Conservation (phyloP, 805 yeast genomes). For the Zygosaccharomyces kombuchaensis region DNA sequence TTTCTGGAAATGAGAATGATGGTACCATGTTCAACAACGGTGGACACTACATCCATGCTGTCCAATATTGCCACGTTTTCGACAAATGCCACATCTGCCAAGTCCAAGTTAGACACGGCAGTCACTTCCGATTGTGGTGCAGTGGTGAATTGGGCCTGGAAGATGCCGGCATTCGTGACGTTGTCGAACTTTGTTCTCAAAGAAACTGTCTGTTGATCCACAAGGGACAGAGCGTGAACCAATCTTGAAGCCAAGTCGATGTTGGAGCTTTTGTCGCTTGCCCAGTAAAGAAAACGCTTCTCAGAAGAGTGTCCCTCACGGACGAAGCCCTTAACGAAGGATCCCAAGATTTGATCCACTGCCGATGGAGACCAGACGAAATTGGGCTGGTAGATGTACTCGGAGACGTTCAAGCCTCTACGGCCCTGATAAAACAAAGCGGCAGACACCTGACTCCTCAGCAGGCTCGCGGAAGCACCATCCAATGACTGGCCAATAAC, state of each 20-base stretch:
- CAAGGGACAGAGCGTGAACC: constrained; percentile 66
- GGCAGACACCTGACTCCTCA: constrained; percentile 71
- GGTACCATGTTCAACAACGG: constrained; percentile 53
- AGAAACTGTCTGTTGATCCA: constrained; percentile 46
- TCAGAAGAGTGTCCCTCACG: constrained; percentile 26
- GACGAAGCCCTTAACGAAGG: constrained; percentile 34
- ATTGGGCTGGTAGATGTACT: constrained; percentile 47
- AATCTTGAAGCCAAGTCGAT: constrained; percentile 56
- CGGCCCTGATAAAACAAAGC: constrained; percentile 51
- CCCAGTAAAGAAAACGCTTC: constrained; percentile 51
- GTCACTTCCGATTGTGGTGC: constrained; percentile 22
- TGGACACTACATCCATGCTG: constrained; percentile 57
- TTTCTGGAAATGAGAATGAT: constrained; percentile 41
- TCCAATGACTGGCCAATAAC: constrained; percentile 58
- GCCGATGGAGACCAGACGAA: constrained; percentile 56
- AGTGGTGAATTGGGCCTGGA: constrained; percentile 59
- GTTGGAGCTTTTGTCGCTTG: constrained; percentile 57
- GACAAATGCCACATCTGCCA: constrained; percentile 62
- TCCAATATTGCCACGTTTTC: constrained; percentile 54
- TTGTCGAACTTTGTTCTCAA: constrained; percentile 71
- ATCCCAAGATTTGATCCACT: constrained; percentile 44
- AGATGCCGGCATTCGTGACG: constrained; percentile 64
- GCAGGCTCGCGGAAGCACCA: constrained; percentile 38
- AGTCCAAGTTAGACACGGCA: constrained; percentile 39
- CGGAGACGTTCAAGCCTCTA: constrained; percentile 41